Evolutionary conservation across 2,329 filamentous ascomycete species (phyloP).

Genomic region (Xylariaceae sp.): DNA sequence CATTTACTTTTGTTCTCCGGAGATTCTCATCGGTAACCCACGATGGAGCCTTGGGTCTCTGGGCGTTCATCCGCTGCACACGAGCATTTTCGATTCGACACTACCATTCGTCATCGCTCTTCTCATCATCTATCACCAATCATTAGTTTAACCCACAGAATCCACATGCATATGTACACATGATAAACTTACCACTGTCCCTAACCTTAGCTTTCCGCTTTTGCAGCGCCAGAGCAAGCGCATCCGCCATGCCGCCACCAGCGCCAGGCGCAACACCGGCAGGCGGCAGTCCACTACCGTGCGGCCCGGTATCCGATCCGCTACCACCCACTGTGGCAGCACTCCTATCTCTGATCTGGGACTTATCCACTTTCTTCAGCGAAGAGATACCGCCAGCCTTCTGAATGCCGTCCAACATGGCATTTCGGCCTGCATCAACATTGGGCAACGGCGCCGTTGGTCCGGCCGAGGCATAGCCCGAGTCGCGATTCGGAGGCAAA

Average conservation of each 20-base stretch:
- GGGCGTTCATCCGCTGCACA: constrained; percentile 4
- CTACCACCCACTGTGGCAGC: constrained; percentile 55
- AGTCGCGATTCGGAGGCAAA: constrained; percentile 55
- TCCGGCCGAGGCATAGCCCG: constrained; percentile 53
- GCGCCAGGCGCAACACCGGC: constrained; percentile 50
- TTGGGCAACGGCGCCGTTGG: constrained; percentile 44
- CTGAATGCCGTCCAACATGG: constrained; percentile 70
- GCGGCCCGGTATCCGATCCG: constrained; percentile 44
- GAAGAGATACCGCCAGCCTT: constrained; percentile 63
- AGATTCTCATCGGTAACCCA: too few species aligned
- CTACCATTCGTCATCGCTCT: constrained; percentile 74
- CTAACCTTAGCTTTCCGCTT: constrained; percentile 92
- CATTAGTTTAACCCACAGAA: constrained; percentile 4
- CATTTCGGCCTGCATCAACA: constrained; percentile 50
- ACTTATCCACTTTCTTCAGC: constrained; percentile 73
- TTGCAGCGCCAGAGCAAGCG: constrained; percentile 72
- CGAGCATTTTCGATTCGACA: constrained; percentile 23
- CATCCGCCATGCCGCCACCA: constrained; percentile 72
- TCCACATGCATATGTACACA: background rate
- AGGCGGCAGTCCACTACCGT: constrained; percentile 51
- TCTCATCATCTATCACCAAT: constrained; percentile 64
- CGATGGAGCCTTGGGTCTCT: too few species aligned
- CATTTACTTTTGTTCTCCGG: too few species aligned
- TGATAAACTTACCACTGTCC: constrained; percentile 77
- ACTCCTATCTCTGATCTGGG: constrained; percentile 70